A percentile compares a stretch with the other conserved stretches of the same genome.
Evolutionary conservation across 352 stramenopile species (phyloP).

Genomic region (Phytophthora cryptogea): DNA sequence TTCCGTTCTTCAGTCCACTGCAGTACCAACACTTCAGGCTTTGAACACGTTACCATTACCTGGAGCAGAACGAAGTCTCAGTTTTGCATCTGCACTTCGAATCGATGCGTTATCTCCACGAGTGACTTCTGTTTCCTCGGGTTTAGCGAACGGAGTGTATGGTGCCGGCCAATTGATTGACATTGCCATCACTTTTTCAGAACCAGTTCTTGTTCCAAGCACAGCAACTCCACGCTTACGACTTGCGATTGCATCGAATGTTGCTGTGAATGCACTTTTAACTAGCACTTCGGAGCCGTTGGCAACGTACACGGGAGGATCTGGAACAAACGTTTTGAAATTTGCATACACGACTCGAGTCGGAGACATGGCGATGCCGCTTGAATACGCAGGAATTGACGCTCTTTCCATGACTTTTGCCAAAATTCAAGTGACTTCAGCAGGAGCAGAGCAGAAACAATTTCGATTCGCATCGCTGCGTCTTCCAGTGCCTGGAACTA

Average conservation of each 20-base stretch:
- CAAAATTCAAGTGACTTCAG: slow-evolving; percentile 29
- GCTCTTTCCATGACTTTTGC: slow-evolving; percentile 38
- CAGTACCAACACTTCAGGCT: slow-evolving; percentile 44
- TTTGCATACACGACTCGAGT: slow-evolving; percentile 45
- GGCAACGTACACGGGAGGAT: slow-evolving; percentile 46
- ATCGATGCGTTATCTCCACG: slow-evolving; percentile 51
- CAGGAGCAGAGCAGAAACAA: slow-evolving; percentile 13
- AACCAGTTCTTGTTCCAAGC: slow-evolving; percentile 40
- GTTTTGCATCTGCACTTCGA: slow-evolving; percentile 36
- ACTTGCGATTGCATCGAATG: slow-evolving; percentile 49
- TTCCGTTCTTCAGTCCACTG: slow-evolving; percentile 53
- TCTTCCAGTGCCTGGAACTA: slow-evolving; percentile 43
- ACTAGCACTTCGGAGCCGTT: slow-evolving; percentile 1
- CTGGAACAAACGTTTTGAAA: slow-evolving; percentile 38
- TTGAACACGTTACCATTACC: slow-evolving; percentile 46
- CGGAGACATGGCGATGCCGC: slow-evolving; percentile 60
- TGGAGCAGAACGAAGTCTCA: slow-evolving; percentile 49
- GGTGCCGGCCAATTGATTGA: slow-evolving; percentile 61
- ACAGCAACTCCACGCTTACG: slow-evolving; percentile 32
- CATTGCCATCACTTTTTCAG: slow-evolving; percentile 60
- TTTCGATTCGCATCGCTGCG: slow-evolving; percentile 46
- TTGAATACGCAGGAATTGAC: slow-evolving; percentile 62
- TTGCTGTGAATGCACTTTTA: slow-evolving; percentile 9
- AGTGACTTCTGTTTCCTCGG: slow-evolving; percentile 53
- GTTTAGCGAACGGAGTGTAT: slow-evolving; percentile 53